These are phyloP conservation scores for Adiantum capillusveneris DNA, from an alignment of 75 land plant genomes.

Conservation along the genomic window DNA sequence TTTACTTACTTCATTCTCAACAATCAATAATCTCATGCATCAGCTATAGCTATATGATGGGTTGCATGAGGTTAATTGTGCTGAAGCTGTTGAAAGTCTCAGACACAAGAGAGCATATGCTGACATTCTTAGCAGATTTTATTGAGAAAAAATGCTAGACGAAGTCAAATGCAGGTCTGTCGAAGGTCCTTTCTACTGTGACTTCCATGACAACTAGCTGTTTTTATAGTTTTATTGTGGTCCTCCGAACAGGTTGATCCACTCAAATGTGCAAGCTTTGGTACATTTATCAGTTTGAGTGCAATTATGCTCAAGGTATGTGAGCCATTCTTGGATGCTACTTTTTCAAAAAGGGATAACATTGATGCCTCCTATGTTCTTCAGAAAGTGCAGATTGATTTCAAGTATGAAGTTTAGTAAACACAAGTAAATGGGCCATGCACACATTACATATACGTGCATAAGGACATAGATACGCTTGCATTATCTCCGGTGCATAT, in stretches of 20 bases:
- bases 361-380: slow-evolving; percentile 78
- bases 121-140: slow-evolving; percentile 72
- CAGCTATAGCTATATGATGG: slow-evolving; percentile 89
- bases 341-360: slow-evolving; percentile 61
- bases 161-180: slow-evolving; percentile 75
- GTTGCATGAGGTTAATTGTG: slow-evolving; percentile 54
- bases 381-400: slow-evolving; percentile 50
- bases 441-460: no score
- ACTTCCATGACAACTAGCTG: no score
- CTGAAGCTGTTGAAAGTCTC: slow-evolving; percentile 47
- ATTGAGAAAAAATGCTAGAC: slow-evolving; percentile 68
- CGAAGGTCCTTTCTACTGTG: not conserved
- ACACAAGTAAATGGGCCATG: no score
- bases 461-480: no score
- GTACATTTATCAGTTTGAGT: slow-evolving; percentile 83
- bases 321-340: slow-evolving; percentile 83
- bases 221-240: no score
- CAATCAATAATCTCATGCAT: slow-evolving; percentile 76
- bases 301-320: slow-evolving; percentile 96
- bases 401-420: slow-evolving; percentile 39
- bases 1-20: slow-evolving; percentile 66
- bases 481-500: no score
- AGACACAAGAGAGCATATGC: slow-evolving; percentile 65
- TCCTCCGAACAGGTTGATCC: slow-evolving; percentile 65
- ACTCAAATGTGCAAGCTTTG: slow-evolving; percentile 72